Base-by-base conservation (phyloP, 257 asterid species). In the Paulownia fortunei region DNA sequence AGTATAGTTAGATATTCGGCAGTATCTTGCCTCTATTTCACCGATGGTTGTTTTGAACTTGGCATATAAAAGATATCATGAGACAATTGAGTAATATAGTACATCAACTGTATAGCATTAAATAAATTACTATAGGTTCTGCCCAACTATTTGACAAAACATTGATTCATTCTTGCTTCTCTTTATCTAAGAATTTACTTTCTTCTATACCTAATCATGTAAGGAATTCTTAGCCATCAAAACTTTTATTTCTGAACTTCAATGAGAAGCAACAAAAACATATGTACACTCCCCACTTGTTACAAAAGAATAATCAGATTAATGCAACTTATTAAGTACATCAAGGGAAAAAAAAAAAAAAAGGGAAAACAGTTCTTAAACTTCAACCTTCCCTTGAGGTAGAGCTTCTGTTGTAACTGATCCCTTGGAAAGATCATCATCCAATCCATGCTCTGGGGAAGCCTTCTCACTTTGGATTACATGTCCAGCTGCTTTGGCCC, bases 401-500 rank as follows among this genome's bases (percentile, higher is more conserved):
- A 80, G 37, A 78, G 69, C 86, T 6, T 72, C 81, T 21, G 67
- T 73, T 54, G 72, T 27, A 70, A 58, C 84, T 16, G 85, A 36
- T 44, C 79, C 81, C 77, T 80, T 91, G 19, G 68, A 72, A 73
- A 59, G 71, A 72, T 68, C 89, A 32, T 73, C 61, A 15, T 79
- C 89, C 63, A 74, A 54, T 37, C 73, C 86, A 59, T 75, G 82
- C 58, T 32, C 88, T 36, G 98, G 94, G 7, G 94, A 84, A 6
- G 72, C 76, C 65, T 68, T 87, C 73, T 86, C 88, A 75, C 89
- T 82, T 19, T 64, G 77, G 66, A 84, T 78, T 3, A 93, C 83
- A 84, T 86, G 88, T 9, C 98, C 97, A 3, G 97, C 98, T 37
- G 91, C 92, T 77, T 83, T 93, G 4, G 98, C 98, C 59, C 98